phyloP scores from a whole-genome alignment of 2,329 filamentous ascomycete genomes.

The Nothophaeocryptopus gaeumannii region DNA sequence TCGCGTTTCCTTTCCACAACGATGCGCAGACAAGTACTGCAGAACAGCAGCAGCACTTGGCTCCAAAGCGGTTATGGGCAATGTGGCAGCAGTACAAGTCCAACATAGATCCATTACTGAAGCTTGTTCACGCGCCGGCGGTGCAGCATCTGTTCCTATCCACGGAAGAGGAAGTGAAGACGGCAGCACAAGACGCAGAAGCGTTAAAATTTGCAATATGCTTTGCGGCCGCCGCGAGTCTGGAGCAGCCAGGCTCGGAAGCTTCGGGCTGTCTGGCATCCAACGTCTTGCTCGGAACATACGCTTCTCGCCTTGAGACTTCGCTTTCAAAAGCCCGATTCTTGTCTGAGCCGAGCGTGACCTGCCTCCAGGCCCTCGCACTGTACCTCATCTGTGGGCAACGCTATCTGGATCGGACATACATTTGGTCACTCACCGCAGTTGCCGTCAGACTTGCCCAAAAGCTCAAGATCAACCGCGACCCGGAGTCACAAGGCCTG shows the following conservation, averaged over 20 bases:
- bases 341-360: slow-evolving; percentile 17
- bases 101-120: slow-evolving; percentile 22
- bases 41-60: slow-evolving; percentile 6
- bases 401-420: slow-evolving; percentile 13
- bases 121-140: slow-evolving; percentile 18
- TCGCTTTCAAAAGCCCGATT: slow-evolving; percentile 18
- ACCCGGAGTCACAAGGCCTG: slow-evolving; percentile 19
- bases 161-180: slow-evolving; percentile 5
- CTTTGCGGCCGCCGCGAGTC: slow-evolving; percentile 21
- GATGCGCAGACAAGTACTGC: background rate
- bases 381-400: slow-evolving; percentile 20
- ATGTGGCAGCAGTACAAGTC: slow-evolving; percentile 21
- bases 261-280: slow-evolving; percentile 5
- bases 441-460: slow-evolving; percentile 20
- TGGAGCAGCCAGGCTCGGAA: slow-evolving; percentile 7
- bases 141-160: slow-evolving; percentile 18
- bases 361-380: slow-evolving; percentile 18
- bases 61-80: slow-evolving; percentile 15
- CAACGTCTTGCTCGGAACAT: slow-evolving; percentile 10
- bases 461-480: slow-evolving; percentile 22
- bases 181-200: slow-evolving; percentile 10
- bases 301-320: slow-evolving; percentile 14
- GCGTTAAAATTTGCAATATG: slow-evolving; percentile 21
- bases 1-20: slow-evolving; percentile 10
- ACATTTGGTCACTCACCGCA: slow-evolving; percentile 21